A percentile compares a stretch with the other conserved stretches of the same genome.
These are phyloP conservation scores for Neodidymelliopsis sp. DNA, from an alignment of 2,329 filamentous ascomycete genomes.

Conservation along the genomic window DNA sequence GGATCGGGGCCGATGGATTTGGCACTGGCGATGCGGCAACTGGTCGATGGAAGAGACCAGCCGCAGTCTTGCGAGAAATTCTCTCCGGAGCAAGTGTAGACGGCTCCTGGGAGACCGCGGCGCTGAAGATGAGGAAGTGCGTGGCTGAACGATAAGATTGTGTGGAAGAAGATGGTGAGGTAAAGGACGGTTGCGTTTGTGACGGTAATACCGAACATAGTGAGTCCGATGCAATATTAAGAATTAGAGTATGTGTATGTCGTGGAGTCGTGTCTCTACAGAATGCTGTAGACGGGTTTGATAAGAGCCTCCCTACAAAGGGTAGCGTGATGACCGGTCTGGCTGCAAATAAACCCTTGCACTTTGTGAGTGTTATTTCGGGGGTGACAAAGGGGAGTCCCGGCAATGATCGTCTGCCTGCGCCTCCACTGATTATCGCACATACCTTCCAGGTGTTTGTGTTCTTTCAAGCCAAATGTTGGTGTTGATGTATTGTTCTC, in stretches of 20 bases:
- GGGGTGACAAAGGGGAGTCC: slow-evolving; percentile 10
- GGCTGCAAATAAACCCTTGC: slow-evolving; percentile 7
- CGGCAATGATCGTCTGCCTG: slow-evolving; percentile 1
- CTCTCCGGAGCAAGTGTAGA: slow-evolving; percentile 40
- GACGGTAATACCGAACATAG: slow-evolving; percentile 6
- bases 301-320: no score
- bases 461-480: slow-evolving; percentile 23
- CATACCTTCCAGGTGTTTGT: slow-evolving; percentile 14
- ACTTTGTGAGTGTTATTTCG: slow-evolving; percentile 7
- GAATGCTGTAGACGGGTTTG: neutral
- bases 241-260: slow-evolving; percentile 12
- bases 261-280: slow-evolving; percentile 7
- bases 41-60: slow-evolving; percentile 34
- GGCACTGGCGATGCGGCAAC: slow-evolving; percentile 34
- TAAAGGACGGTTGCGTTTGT: slow-evolving; percentile 12
- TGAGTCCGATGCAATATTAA: slow-evolving; percentile 1
- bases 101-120: slow-evolving; percentile 46
- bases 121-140: slow-evolving; percentile 27
- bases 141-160: slow-evolving; percentile 16
- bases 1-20: slow-evolving; percentile 45
- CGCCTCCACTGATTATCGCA: neutral
- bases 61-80: slow-evolving; percentile 41
- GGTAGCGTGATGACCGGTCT: no score
- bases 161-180: slow-evolving; percentile 17
- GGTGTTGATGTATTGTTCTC: slow-evolving; percentile 28